phyloP scores from a whole-genome alignment of 2,329 filamentous ascomycete species.

The Exophiala dermatitidis region DNA sequence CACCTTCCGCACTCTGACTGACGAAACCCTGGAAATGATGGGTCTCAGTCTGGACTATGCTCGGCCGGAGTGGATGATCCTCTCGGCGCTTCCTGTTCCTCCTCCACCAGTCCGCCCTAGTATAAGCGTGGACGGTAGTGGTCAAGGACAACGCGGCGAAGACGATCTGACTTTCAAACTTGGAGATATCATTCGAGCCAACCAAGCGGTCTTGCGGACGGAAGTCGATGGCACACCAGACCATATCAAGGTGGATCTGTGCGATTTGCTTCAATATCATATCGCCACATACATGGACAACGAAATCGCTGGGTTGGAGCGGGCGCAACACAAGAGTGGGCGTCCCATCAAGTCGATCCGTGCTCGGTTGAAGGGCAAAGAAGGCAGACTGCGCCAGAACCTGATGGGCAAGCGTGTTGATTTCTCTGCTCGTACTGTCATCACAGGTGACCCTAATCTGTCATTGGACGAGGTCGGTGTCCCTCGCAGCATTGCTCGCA shows the following conservation, averaged over 20 bases:
- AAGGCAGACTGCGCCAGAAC: slow-evolving; percentile 94
- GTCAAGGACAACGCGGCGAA: slow-evolving; percentile 86
- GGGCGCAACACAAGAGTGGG: slow-evolving; percentile 93
- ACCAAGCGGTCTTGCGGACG: slow-evolving; percentile 85
- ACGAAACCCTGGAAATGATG: slow-evolving; percentile 75
- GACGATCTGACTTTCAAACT: slow-evolving; percentile 99
- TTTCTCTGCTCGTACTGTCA: slow-evolving; percentile 98
- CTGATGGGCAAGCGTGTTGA: slow-evolving; percentile 99
- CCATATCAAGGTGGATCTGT: slow-evolving; percentile 86
- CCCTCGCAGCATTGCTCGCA: slow-evolving; percentile 84
- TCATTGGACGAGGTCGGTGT: slow-evolving; percentile 97
- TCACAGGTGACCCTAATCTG: slow-evolving; percentile 95
- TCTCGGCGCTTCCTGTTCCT: slow-evolving; percentile 90
- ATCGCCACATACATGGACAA: slow-evolving; percentile 99
- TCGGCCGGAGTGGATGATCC: slow-evolving; percentile 95
- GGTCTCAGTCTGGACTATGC: slow-evolving; percentile 93
- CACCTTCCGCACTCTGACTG: slow-evolving; percentile 77
- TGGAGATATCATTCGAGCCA: slow-evolving; percentile 95
- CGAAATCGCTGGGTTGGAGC: slow-evolving; percentile 90
- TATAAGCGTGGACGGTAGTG: slow-evolving; percentile 93
- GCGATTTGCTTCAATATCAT: slow-evolving; percentile 89
- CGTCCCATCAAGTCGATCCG: slow-evolving; percentile 95
- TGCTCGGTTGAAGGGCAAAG: slow-evolving; percentile 96
- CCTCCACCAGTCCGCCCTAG: slow-evolving; percentile 92
- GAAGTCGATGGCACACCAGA: slow-evolving; percentile 85